These are phyloP conservation scores for Knufia petricola DNA, from an alignment of 2,329 filamentous ascomycete genomes.

Conservation along the genomic window DNA sequence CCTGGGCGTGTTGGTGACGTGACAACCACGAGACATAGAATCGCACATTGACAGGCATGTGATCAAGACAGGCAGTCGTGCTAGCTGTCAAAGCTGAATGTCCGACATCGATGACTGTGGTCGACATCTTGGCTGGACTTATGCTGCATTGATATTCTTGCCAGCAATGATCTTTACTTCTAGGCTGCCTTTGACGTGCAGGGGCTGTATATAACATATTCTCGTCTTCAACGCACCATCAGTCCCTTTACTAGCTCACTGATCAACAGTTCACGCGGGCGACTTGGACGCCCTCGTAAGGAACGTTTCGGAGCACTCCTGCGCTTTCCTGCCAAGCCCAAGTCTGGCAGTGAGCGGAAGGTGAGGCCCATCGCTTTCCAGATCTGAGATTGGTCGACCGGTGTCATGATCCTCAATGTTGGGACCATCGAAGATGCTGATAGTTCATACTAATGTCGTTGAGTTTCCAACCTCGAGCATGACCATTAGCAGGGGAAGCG, in stretches of 20 bases:
- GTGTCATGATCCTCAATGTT: neutral
- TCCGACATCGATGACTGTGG: neutral
- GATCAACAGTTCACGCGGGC: neutral
- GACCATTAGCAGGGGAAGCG: neutral
- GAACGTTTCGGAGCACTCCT: too few relatives aligned
- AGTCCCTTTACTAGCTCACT: neutral
- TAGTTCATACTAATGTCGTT: neutral
- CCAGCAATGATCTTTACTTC: neutral
- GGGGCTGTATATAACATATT: conserved; percentile 5
- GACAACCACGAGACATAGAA: neutral
- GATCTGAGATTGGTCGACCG: neutral
- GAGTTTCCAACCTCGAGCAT: neutral
- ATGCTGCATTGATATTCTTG: neutral
- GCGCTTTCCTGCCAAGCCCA: neutral
- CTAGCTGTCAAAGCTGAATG: neutral
- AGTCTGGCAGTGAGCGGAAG: neutral
- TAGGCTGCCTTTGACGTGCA: conserved; percentile 1
- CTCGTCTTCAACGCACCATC: neutral
- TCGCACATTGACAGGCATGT: neutral
- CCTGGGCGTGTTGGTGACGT: neutral
- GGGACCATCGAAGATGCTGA: neutral
- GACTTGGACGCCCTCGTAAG: neutral
- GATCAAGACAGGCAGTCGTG: neutral
- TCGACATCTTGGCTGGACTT: neutral
- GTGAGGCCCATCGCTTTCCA: neutral